Conservation (phyloP, 345 rosid species). For the Durio zibethinus region DNA sequence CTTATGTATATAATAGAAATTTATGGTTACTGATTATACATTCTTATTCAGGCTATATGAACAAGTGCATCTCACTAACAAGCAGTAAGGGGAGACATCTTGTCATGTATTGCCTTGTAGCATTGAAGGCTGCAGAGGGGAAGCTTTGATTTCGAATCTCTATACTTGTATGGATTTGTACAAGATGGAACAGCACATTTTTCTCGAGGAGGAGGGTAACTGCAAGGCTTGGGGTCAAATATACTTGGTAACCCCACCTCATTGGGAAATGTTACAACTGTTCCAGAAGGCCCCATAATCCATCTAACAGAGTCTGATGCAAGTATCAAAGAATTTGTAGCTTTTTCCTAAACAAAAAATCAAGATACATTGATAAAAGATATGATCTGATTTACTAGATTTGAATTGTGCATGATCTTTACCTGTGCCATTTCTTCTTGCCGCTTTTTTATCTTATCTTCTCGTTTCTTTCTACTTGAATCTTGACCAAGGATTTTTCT, state of each 20-base stretch:
- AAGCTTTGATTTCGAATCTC: slow-evolving; percentile 51
- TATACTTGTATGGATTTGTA: slow-evolving; percentile 46
- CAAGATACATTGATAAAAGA: slow-evolving; percentile 9
- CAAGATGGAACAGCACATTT: slow-evolving; percentile 54
- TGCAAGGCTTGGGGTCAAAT: slow-evolving; percentile 38
- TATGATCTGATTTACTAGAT: background rate
- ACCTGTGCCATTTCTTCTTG: slow-evolving; percentile 59
- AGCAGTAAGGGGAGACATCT: slow-evolving; percentile 18
- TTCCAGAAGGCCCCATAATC: slow-evolving; percentile 46
- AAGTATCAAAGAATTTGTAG: slow-evolving; percentile 40
- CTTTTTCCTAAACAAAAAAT: slow-evolving; percentile 39
- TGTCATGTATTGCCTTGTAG: slow-evolving; percentile 44
- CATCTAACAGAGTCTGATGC: slow-evolving; percentile 48
- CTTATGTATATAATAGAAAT: background rate
- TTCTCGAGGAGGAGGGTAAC: slow-evolving; percentile 56
- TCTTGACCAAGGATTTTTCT: slow-evolving; percentile 59
- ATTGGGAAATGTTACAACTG: slow-evolving; percentile 42
- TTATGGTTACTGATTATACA: background rate
- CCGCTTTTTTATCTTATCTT: slow-evolving; percentile 46
- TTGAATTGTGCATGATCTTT: background rate
- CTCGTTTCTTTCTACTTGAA: slow-evolving; percentile 56
- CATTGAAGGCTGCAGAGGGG: slow-evolving; percentile 56
- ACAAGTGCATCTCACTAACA: slow-evolving; percentile 8
- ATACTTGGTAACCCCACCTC: slow-evolving; percentile 53
- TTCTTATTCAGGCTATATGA: background rate